A percentile compares a stretch with the other conserved stretches of the same genome.
Evolutionary conservation across 345 rosid genomes (phyloP).

Genomic region (Sonneratia alba): DNA sequence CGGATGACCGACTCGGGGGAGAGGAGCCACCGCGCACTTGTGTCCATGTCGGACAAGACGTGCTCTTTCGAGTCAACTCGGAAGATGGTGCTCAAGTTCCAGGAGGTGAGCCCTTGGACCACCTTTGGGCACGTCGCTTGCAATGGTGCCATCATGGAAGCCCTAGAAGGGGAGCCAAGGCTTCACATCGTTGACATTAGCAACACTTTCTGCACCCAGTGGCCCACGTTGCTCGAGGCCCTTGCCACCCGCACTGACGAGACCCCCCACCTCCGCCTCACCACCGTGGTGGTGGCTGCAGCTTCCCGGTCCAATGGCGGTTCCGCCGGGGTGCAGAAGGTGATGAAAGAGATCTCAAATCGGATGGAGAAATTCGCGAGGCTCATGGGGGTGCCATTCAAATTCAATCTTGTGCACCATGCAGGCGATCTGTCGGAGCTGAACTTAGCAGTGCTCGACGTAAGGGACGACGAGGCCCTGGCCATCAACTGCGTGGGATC

Average conservation of each 20-base stretch:
- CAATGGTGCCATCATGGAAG: conserved; percentile 90
- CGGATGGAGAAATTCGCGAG: conserved; percentile 94
- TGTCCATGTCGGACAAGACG: conserved; percentile 57
- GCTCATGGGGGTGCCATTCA: conserved; percentile 96
- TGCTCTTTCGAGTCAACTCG: conserved; percentile 77
- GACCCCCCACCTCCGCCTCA: conserved; percentile 70
- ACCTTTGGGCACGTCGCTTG: conserved; percentile 96
- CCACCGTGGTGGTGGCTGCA: conserved; percentile 42
- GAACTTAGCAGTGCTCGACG: conserved; percentile 38
- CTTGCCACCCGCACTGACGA: conserved; percentile 91
- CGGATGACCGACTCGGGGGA: conserved; percentile 80
- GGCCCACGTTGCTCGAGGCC: conserved; percentile 97
- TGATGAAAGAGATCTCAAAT: conserved; percentile 86
- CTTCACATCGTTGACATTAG: conserved; percentile 83
- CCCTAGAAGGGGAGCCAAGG: conserved; percentile 68
- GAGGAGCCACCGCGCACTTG: conserved; percentile 48
- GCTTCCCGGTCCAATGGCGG: conserved; percentile 15
- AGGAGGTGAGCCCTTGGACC: conserved; percentile 95
- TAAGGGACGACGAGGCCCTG: conserved; percentile 63
- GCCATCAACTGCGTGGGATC: conserved; percentile 70
- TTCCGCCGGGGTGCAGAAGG: conserved; percentile 35
- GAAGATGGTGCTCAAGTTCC: conserved; percentile 70
- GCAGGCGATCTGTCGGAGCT: conserved; percentile 60
- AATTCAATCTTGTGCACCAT: conserved; percentile 74
- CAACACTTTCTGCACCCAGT: conserved; percentile 88